Evolutionary conservation across 768 basidiomycete species (phyloP).

Genomic region (Serendipita sp.): DNA sequence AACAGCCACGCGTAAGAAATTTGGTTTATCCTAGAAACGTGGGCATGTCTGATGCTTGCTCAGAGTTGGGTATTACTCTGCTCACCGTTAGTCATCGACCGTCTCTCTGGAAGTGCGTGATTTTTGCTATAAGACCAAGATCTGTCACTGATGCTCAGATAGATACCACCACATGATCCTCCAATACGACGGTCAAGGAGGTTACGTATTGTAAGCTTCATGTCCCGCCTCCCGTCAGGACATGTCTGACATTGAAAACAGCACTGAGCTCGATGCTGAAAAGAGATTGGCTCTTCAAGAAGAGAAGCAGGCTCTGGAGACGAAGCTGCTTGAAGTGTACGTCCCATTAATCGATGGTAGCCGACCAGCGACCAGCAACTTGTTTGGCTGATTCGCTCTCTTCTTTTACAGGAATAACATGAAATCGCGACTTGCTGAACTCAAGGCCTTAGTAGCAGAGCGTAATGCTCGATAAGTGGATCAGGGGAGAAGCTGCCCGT

Average conservation of each 20-base stretch:
- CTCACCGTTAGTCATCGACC: conserved; percentile 92
- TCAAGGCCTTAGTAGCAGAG: conserved; percentile 27
- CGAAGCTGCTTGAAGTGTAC: conserved; percentile 74
- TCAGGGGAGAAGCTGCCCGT: not conserved
- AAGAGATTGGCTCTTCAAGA: conserved; percentile 80
- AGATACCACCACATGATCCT: conserved; percentile 65
- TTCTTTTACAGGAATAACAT: conserved; percentile 53
- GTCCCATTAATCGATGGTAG: conserved; percentile 17
- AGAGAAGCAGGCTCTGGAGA: conserved; percentile 80
- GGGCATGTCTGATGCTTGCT: conserved; percentile 1
- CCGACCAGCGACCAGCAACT: not conserved
- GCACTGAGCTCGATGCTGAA: conserved; percentile 79
- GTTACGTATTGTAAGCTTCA: conserved; percentile 73
- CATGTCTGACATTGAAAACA: conserved; percentile 17
- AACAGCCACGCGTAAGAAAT: conserved; percentile 41
- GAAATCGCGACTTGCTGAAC: conserved; percentile 53
- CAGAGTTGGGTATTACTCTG: conserved; percentile 68
- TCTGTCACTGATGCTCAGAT: conserved; percentile 5
- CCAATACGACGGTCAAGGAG: conserved; percentile 87
- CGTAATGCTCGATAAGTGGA: not conserved
- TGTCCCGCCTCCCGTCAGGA: not conserved
- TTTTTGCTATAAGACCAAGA: not conserved
- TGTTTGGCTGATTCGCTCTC: conserved; percentile 6
- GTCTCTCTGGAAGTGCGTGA: conserved; percentile 61
- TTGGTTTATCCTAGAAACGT: not conserved